These are phyloP conservation scores for Staphylotrichum tortipilum DNA, from an alignment of 495 filamentous ascomycete species.

Conservation along the genomic window DNA sequence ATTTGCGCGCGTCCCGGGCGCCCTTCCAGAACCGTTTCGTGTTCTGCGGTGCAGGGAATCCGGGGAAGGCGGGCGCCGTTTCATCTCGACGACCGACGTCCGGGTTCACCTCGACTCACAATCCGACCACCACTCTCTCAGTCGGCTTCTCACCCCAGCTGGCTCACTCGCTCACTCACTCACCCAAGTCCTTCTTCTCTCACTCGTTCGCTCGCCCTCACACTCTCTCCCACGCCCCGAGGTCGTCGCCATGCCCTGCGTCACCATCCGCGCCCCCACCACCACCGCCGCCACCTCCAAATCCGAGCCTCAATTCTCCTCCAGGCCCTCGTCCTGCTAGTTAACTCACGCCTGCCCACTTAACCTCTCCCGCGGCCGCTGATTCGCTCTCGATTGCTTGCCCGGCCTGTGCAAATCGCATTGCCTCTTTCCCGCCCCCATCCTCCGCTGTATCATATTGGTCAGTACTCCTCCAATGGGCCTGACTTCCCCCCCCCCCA, in stretches of 20 bases:
- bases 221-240: not conserved
- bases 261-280: slow-evolving; percentile 11
- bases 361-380: slow-evolving; percentile 10
- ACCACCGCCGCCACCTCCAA: slow-evolving; percentile 8
- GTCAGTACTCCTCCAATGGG: slow-evolving; percentile 40
- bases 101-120: not conserved
- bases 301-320: slow-evolving; percentile 24
- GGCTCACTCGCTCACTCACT: no score
- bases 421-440: slow-evolving; percentile 16
- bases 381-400: slow-evolving; percentile 14
- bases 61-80: slow-evolving; percentile 2
- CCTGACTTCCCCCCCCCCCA: slow-evolving; percentile 6
- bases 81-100: slow-evolving; percentile 2
- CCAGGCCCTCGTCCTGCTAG: slow-evolving; percentile 7
- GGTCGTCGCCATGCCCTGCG: slow-evolving; percentile 26
- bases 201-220: not conserved
- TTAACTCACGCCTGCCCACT: no score
- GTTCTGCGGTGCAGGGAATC: slow-evolving; percentile 3
- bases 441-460: slow-evolving; percentile 45
- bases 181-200: no score
- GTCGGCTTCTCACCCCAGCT: no score
- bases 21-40: slow-evolving; percentile 4
- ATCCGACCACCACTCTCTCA: no score
- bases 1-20: slow-evolving; percentile 10
- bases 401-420: slow-evolving; percentile 26